A percentile compares a stretch with the other conserved stretches of the same genome.
Conservation (phyloP, 805 yeast genomes). For the Geotrichum ghanense region DNA sequence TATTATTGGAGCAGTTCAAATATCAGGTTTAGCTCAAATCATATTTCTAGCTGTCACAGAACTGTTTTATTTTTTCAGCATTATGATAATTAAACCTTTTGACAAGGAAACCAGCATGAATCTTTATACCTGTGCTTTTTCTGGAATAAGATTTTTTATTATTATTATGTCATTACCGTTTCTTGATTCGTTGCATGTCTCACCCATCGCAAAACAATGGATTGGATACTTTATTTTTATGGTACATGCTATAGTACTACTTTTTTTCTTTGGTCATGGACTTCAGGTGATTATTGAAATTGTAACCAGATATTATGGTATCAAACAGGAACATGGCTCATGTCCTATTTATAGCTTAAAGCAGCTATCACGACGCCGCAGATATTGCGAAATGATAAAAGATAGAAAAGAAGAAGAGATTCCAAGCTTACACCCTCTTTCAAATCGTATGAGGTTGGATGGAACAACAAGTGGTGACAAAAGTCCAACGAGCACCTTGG, state of each 20-base stretch:
- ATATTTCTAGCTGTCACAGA: conserved; percentile 21
- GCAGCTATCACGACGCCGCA: not conserved
- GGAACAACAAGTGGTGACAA: not conserved
- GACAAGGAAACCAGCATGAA: conserved; percentile 21
- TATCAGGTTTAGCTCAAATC: conserved; percentile 26
- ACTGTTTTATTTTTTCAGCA: conserved; percentile 12
- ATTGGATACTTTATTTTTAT: conserved; percentile 22
- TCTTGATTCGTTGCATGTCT: conserved; percentile 14
- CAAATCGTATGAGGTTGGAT: not conserved
- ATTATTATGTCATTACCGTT: conserved; percentile 21
- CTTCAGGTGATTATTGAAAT: conserved; percentile 20
- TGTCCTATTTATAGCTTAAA: not conserved
- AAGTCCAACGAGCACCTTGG: not conserved
- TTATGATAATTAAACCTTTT: conserved; percentile 18
- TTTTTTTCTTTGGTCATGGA: conserved; percentile 19
- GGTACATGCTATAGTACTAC: conserved; percentile 20
- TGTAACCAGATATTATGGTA: conserved; percentile 11
- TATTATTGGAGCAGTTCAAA: conserved; percentile 23
- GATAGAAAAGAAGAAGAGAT: not conserved
- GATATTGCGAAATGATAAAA: not conserved
- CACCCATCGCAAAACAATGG: conserved; percentile 20
- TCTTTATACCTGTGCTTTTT: conserved; percentile 9
- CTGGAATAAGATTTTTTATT: conserved; percentile 13
- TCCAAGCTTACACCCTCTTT: not conserved
- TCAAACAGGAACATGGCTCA: conserved; percentile 3